A percentile compares a stretch with the other conserved stretches of the same genome.
These are phyloP conservation scores for Thraustochytrium striatum DNA, from an alignment of 352 stramenopile genomes.

Conservation along the genomic window DNA sequence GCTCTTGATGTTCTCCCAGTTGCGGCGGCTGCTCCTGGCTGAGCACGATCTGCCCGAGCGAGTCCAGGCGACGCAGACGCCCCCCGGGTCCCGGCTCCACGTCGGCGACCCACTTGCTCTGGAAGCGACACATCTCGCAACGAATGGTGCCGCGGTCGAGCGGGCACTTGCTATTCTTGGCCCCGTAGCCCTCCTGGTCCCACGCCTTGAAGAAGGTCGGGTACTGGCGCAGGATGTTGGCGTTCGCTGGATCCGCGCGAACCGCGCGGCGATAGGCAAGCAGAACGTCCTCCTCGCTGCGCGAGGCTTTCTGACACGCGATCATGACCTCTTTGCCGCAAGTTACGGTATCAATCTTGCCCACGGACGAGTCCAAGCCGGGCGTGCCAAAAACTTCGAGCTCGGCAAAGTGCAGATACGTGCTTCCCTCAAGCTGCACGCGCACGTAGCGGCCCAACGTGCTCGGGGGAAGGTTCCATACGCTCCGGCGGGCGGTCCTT, in stretches of 20 bases:
- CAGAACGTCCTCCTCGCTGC: constrained; percentile 64
- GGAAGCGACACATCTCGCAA: constrained; percentile 80
- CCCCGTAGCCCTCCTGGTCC: constrained; percentile 66
- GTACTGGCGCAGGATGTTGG: constrained; percentile 79
- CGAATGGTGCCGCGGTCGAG: constrained; percentile 72
- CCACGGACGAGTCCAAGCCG: constrained; percentile 72
- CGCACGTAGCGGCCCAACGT: constrained; percentile 71
- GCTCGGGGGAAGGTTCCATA: constrained; percentile 78
- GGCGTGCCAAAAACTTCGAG: constrained; percentile 84
- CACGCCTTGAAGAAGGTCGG: constrained; percentile 72
- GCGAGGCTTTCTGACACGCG: constrained; percentile 69
- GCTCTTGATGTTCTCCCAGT: constrained; percentile 16
- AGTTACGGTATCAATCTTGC: constrained; percentile 67
- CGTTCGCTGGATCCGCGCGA: constrained; percentile 79
- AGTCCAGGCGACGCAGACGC: constrained; percentile 56
- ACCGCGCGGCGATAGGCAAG: constrained; percentile 72
- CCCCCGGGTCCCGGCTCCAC: constrained; percentile 56
- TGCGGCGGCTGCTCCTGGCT: constrained; percentile 56
- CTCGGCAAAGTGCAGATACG: constrained; percentile 81
- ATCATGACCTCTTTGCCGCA: constrained; percentile 79
- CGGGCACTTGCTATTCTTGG: constrained; percentile 58
- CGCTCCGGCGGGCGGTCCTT: constrained; percentile 70
- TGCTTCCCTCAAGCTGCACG: constrained; percentile 78
- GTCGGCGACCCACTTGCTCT: constrained; percentile 57
- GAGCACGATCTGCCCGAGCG: constrained; percentile 55